Base-by-base conservation (phyloP, 1,284 basidiomycete species). In the Clitocybe nebularis region DNA sequence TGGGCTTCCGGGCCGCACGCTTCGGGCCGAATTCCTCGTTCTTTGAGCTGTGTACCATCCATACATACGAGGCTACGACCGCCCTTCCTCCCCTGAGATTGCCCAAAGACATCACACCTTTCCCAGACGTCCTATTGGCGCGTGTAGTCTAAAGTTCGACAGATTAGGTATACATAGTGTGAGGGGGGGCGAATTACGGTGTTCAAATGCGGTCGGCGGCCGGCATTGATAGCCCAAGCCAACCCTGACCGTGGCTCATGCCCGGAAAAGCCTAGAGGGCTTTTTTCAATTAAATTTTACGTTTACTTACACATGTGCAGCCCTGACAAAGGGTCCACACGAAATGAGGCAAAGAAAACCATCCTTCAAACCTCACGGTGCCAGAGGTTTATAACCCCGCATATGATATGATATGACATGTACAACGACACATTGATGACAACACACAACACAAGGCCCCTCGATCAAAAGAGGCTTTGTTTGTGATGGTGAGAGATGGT, bases 401-500 rank as follows among this genome's bases (percentile, higher is more conserved):
- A n/a, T n/a, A n/a, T n/a, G n/a, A n/a, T n/a, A n/a, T n/a, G n/a
- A n/a, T n/a, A n/a, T n/a, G n/a, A n/a, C n/a, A n/a, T n/a, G n/a
- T n/a, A n/a, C n/a, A n/a, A n/a, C n/a, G n/a, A n/a, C n/a, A n/a
- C 24, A 7, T n/a, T 7, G 24, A n/a, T 26, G 24, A n/a, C 7
- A 26, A n/a, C n/a, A 26, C 24, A n/a, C 7, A 26, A n/a, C 24
- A n/a, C 24, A n/a, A 26, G 29, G 29, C 13, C 6, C 5, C 29
- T 32, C 29, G 29, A 32, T 32, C 29, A 32, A 32, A 32, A 32
- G 29, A 32, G 29, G 29, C 29, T 13, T 16, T 32, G 14, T 32
- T 14, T 30, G 24, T 32, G 29, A 32, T 32, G 29, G 9, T 29
- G 28, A 29, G 11, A 11, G 19, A 17, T 16, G 8, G 13, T 16